Evolutionary conservation across 495 filamentous ascomycete genomes (phyloP), one percentile per base, ranked within the genome.

Genomic region (Annulohypoxylon moriforme): DNA sequence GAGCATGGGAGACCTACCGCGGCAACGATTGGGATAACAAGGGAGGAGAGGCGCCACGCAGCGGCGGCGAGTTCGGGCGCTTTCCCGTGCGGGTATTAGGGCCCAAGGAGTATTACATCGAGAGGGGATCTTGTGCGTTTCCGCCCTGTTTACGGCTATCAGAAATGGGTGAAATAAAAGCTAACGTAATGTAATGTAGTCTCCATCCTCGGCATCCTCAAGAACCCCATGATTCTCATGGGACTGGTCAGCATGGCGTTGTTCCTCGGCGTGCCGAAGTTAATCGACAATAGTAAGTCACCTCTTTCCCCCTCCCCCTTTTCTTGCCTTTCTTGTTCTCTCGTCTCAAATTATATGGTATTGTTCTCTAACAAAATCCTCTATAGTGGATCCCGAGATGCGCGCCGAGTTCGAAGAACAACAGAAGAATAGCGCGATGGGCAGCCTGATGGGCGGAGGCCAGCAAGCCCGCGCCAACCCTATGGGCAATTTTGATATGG

Each of bases 221-320:
- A 93, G 80, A 97, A 91, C 75, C 96, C 96, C 3, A 98, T 98
- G 92, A 97, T 99, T 62, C 81, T 99, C 47, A 87, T 99, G 80
- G 92, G 91, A 11, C 77, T 97, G 20, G 89, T 95, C 22, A 92
- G 90, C 31, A 84, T 98, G 84, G 89, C 78, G 0, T 80, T 97
- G 49, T 94, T 97, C 42, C 81, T 98, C 56, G 94, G 94, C 27
- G 89, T 98, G 89, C 96, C 96, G 8, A 94, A 97, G 80, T 77
- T 99, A 34, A 88, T 98, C 81, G 94, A 98, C 57, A 98, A 97
- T 72, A 97, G 94, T 98, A 88, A 61, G 94, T 88, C 22, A 2
- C 52, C 57, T n/a, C 64, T 62, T 49, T 44, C 49, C 52, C 46
- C 29, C 38, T 57, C 27, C 42, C 7, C 40, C 36, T 1, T 11